Evolutionary conservation across 768 basidiomycete genomes (phyloP), one percentile per base, ranked within the genome.

Genomic region (Kwoniella shandongensis): DNA sequence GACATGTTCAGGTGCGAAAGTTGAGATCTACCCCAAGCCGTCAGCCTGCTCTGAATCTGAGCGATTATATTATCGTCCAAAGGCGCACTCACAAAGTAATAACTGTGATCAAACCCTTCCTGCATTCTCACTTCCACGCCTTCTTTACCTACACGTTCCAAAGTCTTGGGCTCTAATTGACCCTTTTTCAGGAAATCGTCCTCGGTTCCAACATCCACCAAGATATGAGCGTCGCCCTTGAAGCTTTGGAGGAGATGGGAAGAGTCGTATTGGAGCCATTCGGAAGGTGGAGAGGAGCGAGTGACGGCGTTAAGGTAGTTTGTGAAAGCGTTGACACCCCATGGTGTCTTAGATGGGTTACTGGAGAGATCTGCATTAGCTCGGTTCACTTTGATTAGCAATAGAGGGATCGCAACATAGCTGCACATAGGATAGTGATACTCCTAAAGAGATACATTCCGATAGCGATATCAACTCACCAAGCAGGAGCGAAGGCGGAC

Each of bases 241-340:
- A 78, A 78, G 69, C 79, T 82, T 36, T 81, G 70, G 48, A 99
- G 84, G 57, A 98, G 83, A 66, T 86, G 84, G 6, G 89, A 89
- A 18, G 96, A 88, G 73, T 98, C 96, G 69, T 93, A 89, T 55
- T 75, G 77, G 56, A 81, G 82, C 4, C 87, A 94, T 78, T 96
- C 91, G 81, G 42, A 85, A 62, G 20, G 90, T 88, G 30, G 86
- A 11, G 44, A 86, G 7, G 63, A 63, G 18, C 56, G 50, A 4
- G 61, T 59, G 20, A 44, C 50, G 30, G 45, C 47, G 45, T 82
- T 78, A 22, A 97, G 83, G 78, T 94, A 97, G 15, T 90, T 89
- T 2, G 67, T 72, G 79, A 98, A 96, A 1, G 91, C 93, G 73
- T 92, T 94, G 70, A 86, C 80, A 22, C 94, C 94, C 94, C 94